Evolutionary conservation across 176 grass and related monocot genomes (phyloP), one percentile per base, ranked within the genome.

Genomic region (Oryza punctata): DNA sequence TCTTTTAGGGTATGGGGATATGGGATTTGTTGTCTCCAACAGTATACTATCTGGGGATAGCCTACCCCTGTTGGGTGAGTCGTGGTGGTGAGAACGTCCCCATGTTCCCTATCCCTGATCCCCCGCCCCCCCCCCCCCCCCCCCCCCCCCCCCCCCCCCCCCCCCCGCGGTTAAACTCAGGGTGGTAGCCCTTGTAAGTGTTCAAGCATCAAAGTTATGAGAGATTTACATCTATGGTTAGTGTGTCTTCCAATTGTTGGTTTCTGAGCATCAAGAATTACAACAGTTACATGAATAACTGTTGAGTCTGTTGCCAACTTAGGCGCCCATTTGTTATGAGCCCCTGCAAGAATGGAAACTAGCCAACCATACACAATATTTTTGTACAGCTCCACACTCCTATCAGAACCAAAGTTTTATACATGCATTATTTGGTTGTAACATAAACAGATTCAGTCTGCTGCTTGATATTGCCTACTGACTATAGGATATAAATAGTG

Each of bases 241-340:
- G 29, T 35, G 33, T 37, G 13, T 19, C 67, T 43, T 80, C 41
- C 69, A 81, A 33, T 43, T 82, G 79, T 72, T 18, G n/a, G 50
- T 41, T 69, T n/a, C 29, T 16, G 41, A 40, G 28, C 64, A 40
- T 49, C 24, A 84, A 74, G 23, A 46, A 0, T 21, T 32, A 41
- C 41, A 15, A 32, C 19, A 52, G 19, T 10, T 76, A n/a, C 64
- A 29, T 76, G 27, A 23, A 76, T 38, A 38, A 25, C 29, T 26
- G 21, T 25, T 35, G 28, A 50, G 32, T 26, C 10, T 75, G 28
- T 57, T 28, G 29, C 4, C 5, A 27, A 16, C 15, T 33, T 75
- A 65, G 37, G 59, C 57, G 10, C 14, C 15, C 60, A 65, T n/a
- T 65, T 79, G 54, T 33, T 61, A 78, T n/a, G 27, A 25, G 27